Evolutionary conservation across 2,329 filamentous ascomycete species (phyloP), one percentile per base, ranked within the genome.

Genomic region (Pseudogymnoascus sp.): DNA sequence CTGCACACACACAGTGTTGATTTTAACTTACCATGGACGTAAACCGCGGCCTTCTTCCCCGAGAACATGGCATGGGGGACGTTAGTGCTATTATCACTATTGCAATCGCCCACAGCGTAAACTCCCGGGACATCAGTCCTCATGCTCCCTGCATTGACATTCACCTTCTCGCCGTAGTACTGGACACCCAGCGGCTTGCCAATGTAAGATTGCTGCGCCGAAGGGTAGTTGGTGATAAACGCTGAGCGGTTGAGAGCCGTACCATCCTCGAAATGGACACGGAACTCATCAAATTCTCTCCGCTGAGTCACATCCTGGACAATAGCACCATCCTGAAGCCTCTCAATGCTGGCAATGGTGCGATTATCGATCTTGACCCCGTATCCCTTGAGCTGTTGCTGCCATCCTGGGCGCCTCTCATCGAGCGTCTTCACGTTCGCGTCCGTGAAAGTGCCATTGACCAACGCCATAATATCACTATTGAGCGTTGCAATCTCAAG

Each of bases 11-110:
- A 10, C 9, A 5, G 12, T n/a, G n/a, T 18, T 34, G 18, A 2
- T 23, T 15, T 23, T 9, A 9, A 72, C 79, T 73, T 67, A 82
- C 81, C 75, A 63, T 85, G 82, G 3, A 82, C 61, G 56, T 71
- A 82, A 0, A 85, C 81, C 4, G 79, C 82, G 0, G 81, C 74
- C 28, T 76, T 70, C 74, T 85, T 85, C 2, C 82, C 82, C 10
- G 73, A 79, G 66, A 74, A 85, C 65, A 85, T 75, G 0, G 83
- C 82, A 63, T 84, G 82, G 0, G 81, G 81, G 0, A 85, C 77
- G 63, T 85, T 85, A 2, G 81, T 84, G 7, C 74, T 72, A n/a
- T 78, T 78, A 59, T 84, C 82, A 30, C 76, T 77, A 69, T 85
- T 85, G 10, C 1, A 5, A 5, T 48, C 39, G 0, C 83, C 82